A percentile compares a stretch with the other conserved stretches of the same genome.
phyloP scores from a whole-genome alignment of 2,329 filamentous ascomycete species.

The Huntiella omanensis region DNA sequence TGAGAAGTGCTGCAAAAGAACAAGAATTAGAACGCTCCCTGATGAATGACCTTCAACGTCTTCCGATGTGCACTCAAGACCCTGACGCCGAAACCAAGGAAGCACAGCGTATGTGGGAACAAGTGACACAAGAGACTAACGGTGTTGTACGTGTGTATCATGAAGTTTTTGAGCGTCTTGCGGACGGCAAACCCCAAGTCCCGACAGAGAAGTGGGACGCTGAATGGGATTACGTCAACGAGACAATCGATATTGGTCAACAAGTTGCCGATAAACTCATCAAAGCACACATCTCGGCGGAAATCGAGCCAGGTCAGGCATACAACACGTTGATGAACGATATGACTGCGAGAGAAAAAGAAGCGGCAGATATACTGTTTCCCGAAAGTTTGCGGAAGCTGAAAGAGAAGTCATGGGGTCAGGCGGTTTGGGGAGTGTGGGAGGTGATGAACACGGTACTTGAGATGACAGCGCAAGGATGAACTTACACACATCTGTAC shows the following conservation, averaged over 20 bases:
- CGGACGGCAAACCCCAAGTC: neutral
- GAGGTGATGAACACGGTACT: constrained; percentile 7
- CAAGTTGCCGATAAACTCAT: constrained; percentile 10
- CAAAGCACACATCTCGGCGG: constrained; percentile 8
- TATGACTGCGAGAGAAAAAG: constrained; percentile 7
- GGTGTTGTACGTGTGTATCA: constrained; percentile 7
- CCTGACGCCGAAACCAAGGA: neutral
- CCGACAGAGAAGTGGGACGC: constrained; percentile 4
- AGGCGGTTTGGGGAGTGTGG: constrained; percentile 11
- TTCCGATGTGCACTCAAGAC: neutral
- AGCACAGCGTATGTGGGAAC: neutral
- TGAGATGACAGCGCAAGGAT: constrained; percentile 3
- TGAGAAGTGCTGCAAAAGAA: constrained; percentile 1
- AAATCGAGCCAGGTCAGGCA: constrained; percentile 6
- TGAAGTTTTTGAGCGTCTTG: constrained; percentile 3
- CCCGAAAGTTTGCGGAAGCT: constrained; percentile 9
- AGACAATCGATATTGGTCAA: constrained; percentile 10
- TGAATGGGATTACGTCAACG: constrained; percentile 10
- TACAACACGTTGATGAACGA: constrained; percentile 5
- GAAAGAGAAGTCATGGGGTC: constrained; percentile 10
- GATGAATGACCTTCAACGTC: neutral
- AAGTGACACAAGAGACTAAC: neutral
- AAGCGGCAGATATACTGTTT: constrained; percentile 9
- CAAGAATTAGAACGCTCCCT: constrained; percentile 4
- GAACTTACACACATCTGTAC: too few species aligned